Conservation (phyloP, 2,329 filamentous ascomycete species). For the Incumbomyces delicatus region DNA sequence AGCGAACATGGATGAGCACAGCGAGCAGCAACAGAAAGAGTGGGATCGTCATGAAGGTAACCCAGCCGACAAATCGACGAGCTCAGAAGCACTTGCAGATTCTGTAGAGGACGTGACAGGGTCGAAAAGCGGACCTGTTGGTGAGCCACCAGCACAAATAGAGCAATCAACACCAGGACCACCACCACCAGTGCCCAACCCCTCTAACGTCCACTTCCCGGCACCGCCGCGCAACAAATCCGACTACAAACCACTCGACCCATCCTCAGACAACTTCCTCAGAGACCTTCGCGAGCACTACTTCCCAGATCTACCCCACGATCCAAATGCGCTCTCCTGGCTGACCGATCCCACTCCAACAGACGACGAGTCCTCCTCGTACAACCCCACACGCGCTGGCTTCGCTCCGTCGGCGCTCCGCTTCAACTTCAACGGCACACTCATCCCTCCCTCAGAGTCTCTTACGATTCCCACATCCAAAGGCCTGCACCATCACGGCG, state of each 20-base stretch:
- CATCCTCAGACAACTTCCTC: constrained; percentile 73
- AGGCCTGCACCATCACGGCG: constrained; percentile 86
- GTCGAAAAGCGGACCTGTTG: not conserved
- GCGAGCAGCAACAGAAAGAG: constrained; percentile 12
- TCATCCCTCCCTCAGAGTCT: constrained; percentile 68
- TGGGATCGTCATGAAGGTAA: constrained; percentile 8
- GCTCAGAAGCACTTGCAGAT: constrained; percentile 24
- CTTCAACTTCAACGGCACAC: constrained; percentile 74
- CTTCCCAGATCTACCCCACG: constrained; percentile 77
- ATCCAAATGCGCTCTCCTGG: constrained; percentile 75
- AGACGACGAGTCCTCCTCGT: constrained; percentile 60
- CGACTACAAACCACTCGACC: constrained; percentile 64
- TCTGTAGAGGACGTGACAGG: constrained; percentile 6
- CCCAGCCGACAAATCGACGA: constrained; percentile 8
- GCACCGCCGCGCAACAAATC: constrained; percentile 35
- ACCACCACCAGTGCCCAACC: constrained; percentile 26
- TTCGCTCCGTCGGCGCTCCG: constrained; percentile 60
- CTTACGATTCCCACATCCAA: constrained; percentile 64
- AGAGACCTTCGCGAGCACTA: constrained; percentile 80
- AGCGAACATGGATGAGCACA: constrained; percentile 62
- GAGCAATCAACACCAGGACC: not conserved
- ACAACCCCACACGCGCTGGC: constrained; percentile 65
- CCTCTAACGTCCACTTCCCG: constrained; percentile 36
- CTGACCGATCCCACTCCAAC: constrained; percentile 62
- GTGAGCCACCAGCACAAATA: constrained; percentile 6